Conservation (phyloP, 2,329 filamentous ascomycete genomes). For the Diaporthe batatas region DNA sequence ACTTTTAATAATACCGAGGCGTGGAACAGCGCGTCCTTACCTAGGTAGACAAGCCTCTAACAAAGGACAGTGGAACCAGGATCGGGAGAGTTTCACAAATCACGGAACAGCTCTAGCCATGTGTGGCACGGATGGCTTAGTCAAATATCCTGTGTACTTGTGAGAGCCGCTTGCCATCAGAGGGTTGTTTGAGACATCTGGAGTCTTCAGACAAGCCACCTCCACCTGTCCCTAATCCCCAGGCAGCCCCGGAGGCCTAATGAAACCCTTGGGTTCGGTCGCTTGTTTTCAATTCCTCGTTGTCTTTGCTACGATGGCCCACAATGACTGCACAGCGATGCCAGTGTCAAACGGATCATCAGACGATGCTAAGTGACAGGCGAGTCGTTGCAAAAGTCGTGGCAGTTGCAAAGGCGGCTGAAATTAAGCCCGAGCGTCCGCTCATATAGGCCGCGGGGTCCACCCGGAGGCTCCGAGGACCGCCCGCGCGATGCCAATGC, state of each 20-base stretch:
- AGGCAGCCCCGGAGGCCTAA: not conserved
- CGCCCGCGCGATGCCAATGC: not conserved
- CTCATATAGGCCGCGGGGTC: conserved; percentile 10
- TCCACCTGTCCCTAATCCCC: not conserved
- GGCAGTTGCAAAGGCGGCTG: conserved; percentile 12
- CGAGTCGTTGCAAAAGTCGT: conserved; percentile 7
- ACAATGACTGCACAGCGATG: not conserved
- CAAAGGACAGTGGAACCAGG: not conserved
- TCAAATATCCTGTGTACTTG: not conserved
- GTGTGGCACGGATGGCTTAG: not conserved
- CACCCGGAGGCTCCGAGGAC: conserved; percentile 1
- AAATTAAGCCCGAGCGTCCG: conserved; percentile 10
- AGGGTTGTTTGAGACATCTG: not conserved
- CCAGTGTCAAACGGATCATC: conserved; percentile 29
- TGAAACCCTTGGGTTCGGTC: not conserved
- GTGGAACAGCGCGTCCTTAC: not conserved
- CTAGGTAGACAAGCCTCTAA: no score
- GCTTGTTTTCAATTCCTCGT: not conserved
- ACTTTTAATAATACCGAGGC: not conserved
- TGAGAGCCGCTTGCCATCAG: no score
- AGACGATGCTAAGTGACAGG: conserved; percentile 22
- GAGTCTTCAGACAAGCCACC: not conserved
- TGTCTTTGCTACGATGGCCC: conserved; percentile 7
- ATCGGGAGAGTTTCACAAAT: not conserved
- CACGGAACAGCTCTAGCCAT: not conserved